These are phyloP conservation scores for Tricholoma sp. DNA, from an alignment of 768 basidiomycete species.

Conservation along the genomic window DNA sequence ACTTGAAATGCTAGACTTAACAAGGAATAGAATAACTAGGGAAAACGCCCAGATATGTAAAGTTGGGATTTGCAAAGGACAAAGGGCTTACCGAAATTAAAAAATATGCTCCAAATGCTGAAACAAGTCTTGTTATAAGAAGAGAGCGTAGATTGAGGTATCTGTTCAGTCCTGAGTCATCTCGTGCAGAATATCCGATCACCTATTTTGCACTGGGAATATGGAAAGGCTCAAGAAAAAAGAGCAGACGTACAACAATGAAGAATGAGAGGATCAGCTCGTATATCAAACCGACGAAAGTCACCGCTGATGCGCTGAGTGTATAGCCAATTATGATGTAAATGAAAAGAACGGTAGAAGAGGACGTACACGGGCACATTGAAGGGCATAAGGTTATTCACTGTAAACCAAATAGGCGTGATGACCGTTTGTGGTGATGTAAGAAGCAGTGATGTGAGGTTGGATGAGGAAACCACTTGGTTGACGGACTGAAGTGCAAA, in stretches of 20 bases:
- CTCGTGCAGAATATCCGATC: conserved; percentile 32
- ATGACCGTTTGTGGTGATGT: conserved; percentile 46
- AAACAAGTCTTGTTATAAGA: conserved; percentile 27
- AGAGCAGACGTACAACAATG: conserved; percentile 28
- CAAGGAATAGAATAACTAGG: conserved; percentile 56
- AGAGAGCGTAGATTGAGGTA: conserved; percentile 28
- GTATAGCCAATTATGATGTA: neutral
- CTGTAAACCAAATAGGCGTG: conserved; percentile 41
- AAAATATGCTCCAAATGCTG: conserved; percentile 30
- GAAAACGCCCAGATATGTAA: neutral
- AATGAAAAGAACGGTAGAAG: no score
- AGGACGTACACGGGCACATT: conserved; percentile 49
- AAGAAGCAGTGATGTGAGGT: conserved; percentile 30
- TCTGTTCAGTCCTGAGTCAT: conserved; percentile 29
- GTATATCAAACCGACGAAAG: conserved; percentile 52
- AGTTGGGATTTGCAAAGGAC: neutral
- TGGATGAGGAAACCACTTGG: conserved; percentile 21
- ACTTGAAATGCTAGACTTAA: conserved; percentile 59
- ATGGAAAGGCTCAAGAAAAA: neutral
- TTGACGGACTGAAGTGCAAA: conserved; percentile 28
- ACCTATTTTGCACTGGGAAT: conserved; percentile 16
- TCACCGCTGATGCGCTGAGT: conserved; percentile 44
- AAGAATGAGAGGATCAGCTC: conserved; percentile 42
- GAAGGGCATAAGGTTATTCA: conserved; percentile 52
- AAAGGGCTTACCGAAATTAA: conserved; percentile 28